Conservation (phyloP, 352 stramenopile species). For the Pythium vanterpoolii region DNA sequence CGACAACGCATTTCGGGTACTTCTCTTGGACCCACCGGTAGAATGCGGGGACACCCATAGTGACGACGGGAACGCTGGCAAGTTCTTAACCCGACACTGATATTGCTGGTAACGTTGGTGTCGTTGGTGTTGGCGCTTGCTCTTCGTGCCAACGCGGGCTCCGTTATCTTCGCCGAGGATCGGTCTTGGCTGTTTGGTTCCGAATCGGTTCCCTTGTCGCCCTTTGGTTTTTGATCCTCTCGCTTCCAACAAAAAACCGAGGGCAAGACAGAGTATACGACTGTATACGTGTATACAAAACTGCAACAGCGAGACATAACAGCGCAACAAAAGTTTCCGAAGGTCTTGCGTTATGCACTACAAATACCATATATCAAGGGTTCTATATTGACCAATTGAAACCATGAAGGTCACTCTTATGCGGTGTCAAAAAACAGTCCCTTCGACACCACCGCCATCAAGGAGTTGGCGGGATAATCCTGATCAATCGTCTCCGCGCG, state of each 20-base stretch:
- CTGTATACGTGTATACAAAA: slow-evolving; percentile 16
- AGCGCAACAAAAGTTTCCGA: slow-evolving; percentile 1
- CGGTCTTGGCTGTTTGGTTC: not conserved
- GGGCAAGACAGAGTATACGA: slow-evolving; percentile 4
- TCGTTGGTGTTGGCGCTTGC: slow-evolving; percentile 4
- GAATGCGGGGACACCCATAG: slow-evolving; percentile 98
- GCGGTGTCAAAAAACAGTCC: not conserved
- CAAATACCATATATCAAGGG: not conserved
- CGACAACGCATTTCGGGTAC: slow-evolving; percentile 97
- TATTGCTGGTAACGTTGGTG: too few relatives aligned
- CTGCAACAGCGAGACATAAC: slow-evolving; percentile 21
- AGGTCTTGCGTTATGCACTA: not conserved
- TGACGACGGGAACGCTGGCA: slow-evolving; percentile 21
- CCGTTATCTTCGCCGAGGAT: not conserved
- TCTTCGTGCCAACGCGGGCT: not conserved
- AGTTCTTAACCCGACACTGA: not conserved
- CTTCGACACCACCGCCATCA: not conserved
- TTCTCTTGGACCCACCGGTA: slow-evolving; percentile 99
- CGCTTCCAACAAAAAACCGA: slow-evolving; percentile 19
- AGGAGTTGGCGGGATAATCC: not conserved
- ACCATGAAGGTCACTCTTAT: not conserved
- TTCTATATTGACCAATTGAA: slow-evolving; percentile 11
- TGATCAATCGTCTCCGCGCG: not conserved
- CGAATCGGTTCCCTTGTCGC: not conserved
- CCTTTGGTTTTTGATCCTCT: not conserved